phyloP scores from a whole-genome alignment of 2,329 filamentous ascomycete species.

The Neophaeococcomyces mojaviensis region DNA sequence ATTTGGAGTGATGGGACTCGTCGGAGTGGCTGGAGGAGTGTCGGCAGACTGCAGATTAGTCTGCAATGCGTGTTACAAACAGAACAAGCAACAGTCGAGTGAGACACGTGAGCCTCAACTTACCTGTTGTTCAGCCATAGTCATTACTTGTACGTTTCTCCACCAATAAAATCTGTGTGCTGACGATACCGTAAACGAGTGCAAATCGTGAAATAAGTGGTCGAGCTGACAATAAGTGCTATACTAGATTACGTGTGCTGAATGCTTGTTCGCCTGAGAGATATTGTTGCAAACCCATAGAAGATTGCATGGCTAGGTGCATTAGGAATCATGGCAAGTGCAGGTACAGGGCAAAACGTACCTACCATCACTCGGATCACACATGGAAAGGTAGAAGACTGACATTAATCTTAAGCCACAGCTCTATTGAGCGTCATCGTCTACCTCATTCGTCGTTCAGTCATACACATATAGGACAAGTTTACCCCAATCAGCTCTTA shows the following conservation, averaged over 20 bases:
- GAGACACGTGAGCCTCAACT: background rate
- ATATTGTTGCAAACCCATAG: too few relatives aligned
- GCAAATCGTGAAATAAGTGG: background rate
- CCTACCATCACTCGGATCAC: background rate
- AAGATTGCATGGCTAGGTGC: background rate
- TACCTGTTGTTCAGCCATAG: conserved; percentile 1
- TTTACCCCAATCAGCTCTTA: background rate
- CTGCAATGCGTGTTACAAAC: conserved; percentile 5
- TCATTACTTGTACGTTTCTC: background rate
- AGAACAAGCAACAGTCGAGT: background rate
- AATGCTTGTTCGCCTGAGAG: background rate
- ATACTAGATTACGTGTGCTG: background rate
- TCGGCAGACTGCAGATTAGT: conserved; percentile 1
- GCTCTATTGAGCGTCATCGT: background rate
- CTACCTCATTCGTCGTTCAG: background rate
- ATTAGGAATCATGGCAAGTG: background rate
- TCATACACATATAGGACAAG: conserved; percentile 3
- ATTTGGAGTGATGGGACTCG: background rate
- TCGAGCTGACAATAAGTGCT: background rate
- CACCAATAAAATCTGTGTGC: background rate
- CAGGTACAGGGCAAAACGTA: background rate
- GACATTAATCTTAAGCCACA: background rate
- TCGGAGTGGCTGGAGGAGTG: conserved; percentile 5
- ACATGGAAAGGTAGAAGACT: background rate
- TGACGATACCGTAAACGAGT: background rate